These are phyloP conservation scores for Lachnellula willkommii DNA, from an alignment of 2,329 filamentous ascomycete genomes.

Conservation along the genomic window DNA sequence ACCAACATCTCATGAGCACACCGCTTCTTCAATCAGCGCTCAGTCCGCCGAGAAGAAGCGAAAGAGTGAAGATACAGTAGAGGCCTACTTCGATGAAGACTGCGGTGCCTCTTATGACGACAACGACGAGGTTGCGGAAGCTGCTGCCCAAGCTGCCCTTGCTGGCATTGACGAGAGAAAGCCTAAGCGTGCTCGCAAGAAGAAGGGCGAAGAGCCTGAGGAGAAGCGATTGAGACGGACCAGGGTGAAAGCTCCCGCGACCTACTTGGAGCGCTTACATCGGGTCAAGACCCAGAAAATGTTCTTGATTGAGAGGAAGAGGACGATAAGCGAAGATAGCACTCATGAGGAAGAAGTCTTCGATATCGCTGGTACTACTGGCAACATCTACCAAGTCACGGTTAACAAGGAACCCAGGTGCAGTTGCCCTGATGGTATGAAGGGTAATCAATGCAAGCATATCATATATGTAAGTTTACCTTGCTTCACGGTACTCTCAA, in stretches of 20 bases:
- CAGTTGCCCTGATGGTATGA: conserved; percentile 47
- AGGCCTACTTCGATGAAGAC: too few relatives aligned
- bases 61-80: background rate
- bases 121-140: conserved; percentile 5
- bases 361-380: conserved; percentile 54
- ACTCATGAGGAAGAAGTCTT: conserved; percentile 43
- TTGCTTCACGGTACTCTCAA: background rate
- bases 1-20: background rate
- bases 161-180: conserved; percentile 8
- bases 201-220: conserved; percentile 16
- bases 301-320: conserved; percentile 48
- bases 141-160: conserved; percentile 8
- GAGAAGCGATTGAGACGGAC: conserved; percentile 39
- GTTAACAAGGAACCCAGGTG: conserved; percentile 49
- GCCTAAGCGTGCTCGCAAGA: conserved; percentile 14
- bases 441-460: conserved; percentile 60
- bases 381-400: conserved; percentile 56
- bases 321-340: conserved; percentile 32
- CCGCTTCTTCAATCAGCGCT: background rate
- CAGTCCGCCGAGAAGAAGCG: background rate
- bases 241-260: conserved; percentile 38
- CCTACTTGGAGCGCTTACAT: conserved; percentile 41
- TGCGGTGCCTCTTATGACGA: too few relatives aligned
- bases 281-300: conserved; percentile 50
- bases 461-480: conserved; percentile 46